Percentiles rank a stretch among this genome's conserved stretches.
phyloP scores from a whole-genome alignment of 768 basidiomycete species.

The Mrakia blollopis region DNA sequence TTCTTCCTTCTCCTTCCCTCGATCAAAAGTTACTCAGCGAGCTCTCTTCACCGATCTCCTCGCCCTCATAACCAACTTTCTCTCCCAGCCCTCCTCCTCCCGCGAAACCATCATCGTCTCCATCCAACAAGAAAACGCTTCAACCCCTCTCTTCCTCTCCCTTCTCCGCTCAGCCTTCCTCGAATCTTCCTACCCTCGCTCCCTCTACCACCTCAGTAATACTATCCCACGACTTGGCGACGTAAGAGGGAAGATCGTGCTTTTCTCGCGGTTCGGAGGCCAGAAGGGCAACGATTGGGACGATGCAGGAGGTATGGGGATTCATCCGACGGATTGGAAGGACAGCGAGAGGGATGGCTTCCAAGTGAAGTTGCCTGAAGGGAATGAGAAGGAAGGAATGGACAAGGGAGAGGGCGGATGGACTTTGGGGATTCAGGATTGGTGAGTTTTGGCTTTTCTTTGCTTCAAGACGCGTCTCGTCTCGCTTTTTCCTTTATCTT shows the following conservation, averaged over 20 bases:
- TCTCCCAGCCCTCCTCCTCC: constrained; percentile 58
- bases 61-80: constrained; percentile 49
- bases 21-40: constrained; percentile 47
- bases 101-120: neutral
- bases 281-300: constrained; percentile 48
- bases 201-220: constrained; percentile 68
- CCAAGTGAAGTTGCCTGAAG: constrained; percentile 38
- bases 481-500: too few relatives aligned
- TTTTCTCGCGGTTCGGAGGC: constrained; percentile 81
- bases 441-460: too few relatives aligned
- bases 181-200: neutral
- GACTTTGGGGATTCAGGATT: constrained; percentile 73
- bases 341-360: constrained; percentile 70
- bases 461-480: too few relatives aligned
- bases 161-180: constrained; percentile 17
- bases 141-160: constrained; percentile 27
- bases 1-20: constrained; percentile 48
- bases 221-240: constrained; percentile 74
- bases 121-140: constrained; percentile 24
- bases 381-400: neutral
- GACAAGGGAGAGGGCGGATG: constrained; percentile 51
- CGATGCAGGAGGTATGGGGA: constrained; percentile 66
- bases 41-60: constrained; percentile 38
- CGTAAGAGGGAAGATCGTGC: constrained; percentile 74
- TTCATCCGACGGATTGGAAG: constrained; percentile 84